Conservation (phyloP, 2,329 filamentous ascomycete species). For the Aplosporella prunicola region DNA sequence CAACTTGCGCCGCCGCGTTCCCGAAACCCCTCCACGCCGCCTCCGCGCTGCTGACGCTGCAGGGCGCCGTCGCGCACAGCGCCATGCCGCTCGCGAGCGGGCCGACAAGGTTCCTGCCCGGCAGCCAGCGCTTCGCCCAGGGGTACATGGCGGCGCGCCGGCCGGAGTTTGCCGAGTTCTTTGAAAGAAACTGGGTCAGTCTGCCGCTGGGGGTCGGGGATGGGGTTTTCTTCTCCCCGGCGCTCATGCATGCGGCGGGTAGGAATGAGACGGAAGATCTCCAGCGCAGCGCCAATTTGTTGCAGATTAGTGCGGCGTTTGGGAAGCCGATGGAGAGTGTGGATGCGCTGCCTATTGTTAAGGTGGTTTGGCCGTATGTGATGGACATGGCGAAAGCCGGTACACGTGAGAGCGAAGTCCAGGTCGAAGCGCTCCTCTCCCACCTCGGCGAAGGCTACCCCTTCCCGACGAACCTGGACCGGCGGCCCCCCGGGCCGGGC, state of each 20-base stretch:
- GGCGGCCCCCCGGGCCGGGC: constrained; percentile 44
- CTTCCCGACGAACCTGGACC: constrained; percentile 54
- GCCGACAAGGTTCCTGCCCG: constrained; percentile 52
- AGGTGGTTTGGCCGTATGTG: constrained; percentile 37
- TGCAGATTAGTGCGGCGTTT: constrained; percentile 54
- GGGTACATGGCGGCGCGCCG: constrained; percentile 51
- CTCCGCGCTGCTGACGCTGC: constrained; percentile 50
- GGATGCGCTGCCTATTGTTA: constrained; percentile 42
- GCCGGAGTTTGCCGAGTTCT: constrained; percentile 45
- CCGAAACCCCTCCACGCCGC: constrained; percentile 46
- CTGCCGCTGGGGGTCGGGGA: constrained; percentile 48
- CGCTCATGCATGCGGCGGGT: constrained; percentile 54
- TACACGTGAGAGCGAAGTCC: constrained; percentile 27
- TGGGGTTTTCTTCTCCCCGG: constrained; percentile 55
- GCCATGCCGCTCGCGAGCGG: constrained; percentile 51
- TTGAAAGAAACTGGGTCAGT: constrained; percentile 43
- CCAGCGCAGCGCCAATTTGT: constrained; percentile 49
- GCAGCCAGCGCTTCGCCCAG: constrained; percentile 47
- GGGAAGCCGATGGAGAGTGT: constrained; percentile 56
- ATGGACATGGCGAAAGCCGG: constrained; percentile 20
- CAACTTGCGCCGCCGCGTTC: constrained; percentile 36
- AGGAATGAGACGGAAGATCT: constrained; percentile 43
- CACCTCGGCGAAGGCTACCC: constrained; percentile 51
- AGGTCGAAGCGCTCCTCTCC: constrained; percentile 39
- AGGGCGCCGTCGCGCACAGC: constrained; percentile 54